Base-by-base conservation (phyloP, 169 alveolate genomes). In the Plasmodium inui region DNA sequence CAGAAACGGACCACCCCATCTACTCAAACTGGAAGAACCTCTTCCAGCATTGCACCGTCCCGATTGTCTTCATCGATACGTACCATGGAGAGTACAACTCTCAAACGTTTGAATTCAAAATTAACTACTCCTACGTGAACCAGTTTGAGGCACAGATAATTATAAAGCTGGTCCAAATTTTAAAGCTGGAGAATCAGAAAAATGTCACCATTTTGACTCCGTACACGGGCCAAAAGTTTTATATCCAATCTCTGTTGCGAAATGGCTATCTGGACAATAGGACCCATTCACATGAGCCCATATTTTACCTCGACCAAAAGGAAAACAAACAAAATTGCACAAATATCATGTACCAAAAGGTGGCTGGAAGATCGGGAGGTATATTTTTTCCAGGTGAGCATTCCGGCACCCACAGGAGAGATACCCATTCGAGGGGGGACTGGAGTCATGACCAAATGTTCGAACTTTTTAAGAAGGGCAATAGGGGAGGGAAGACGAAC, bases 21-120 rank as follows among this genome's bases (percentile, higher is more conserved):
- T 4, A n/a, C 79, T 19, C 17, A 17, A 76, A 57, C 34, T 37
- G 44, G 6, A 44, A 61, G 30, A 12, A 22, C 10, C 22, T 26
- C 19, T n/a, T 78, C 26, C 46, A 88, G 41, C 44, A 78, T 9
- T 57, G 26, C 44, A 14, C 39, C 0, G 26, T 88, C 1, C 94
- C 94, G 12, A 88, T 88, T 76, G 50, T 88, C 28, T 88, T 88
- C 81, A 88, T 88, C 46, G 94, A 88, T 34, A 88, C 94, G 17
- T 76, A 88, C 30, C 61, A 78, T 32, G 82, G 46, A 26, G n/a
- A 22, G 5, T 88, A 32, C 5, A 88, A 88, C 30, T 12, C 41
- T 22, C 32, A 88, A 22, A 67, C 82, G n/a, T 88, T 88, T 26
- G 94, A 88, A 28, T 26, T 57, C 28, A 78, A 88, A 61, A 28